phyloP scores from a whole-genome alignment of 2,329 filamentous ascomycete species.

The Aureobasidium sp. region DNA sequence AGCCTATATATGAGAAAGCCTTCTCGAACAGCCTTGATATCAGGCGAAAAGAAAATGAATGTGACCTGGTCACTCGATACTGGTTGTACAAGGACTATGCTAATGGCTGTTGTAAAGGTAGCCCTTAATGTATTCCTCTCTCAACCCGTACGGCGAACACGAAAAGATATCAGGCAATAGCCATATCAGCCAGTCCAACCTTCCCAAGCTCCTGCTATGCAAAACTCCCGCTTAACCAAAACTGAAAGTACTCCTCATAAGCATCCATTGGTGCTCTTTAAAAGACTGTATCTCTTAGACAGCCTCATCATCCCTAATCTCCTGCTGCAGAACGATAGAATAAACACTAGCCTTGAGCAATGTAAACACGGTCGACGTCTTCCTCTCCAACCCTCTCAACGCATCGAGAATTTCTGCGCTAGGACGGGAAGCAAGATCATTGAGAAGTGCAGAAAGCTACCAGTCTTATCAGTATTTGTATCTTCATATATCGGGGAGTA shows the following conservation, averaged over 20 bases:
- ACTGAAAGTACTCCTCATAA: no score
- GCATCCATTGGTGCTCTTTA: background rate
- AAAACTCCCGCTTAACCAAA: background rate
- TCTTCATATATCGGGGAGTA: background rate
- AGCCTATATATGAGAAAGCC: no score
- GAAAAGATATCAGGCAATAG: background rate
- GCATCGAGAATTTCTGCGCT: constrained; percentile 73
- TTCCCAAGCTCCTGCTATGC: constrained; percentile 1
- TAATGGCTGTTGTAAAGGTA: no score
- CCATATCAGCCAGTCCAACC: background rate
- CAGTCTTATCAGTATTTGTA: background rate
- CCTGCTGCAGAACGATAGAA: constrained; percentile 95
- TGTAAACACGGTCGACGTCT: constrained; percentile 91
- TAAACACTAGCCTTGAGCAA: constrained; percentile 97
- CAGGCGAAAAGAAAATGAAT: no score
- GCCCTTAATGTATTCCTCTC: background rate
- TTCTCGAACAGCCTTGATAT: no score
- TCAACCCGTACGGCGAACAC: background rate
- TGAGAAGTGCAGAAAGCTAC: constrained; percentile 51
- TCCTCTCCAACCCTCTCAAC: constrained; percentile 79
- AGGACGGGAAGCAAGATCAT: constrained; percentile 54
- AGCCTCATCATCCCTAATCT: constrained; percentile 64
- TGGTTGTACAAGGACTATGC: no score
- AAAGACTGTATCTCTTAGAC: background rate
- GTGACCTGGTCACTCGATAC: no score